Base-by-base conservation (phyloP, 371 early-diverging fungal species). In the Apophysomyces variabilis region DNA sequence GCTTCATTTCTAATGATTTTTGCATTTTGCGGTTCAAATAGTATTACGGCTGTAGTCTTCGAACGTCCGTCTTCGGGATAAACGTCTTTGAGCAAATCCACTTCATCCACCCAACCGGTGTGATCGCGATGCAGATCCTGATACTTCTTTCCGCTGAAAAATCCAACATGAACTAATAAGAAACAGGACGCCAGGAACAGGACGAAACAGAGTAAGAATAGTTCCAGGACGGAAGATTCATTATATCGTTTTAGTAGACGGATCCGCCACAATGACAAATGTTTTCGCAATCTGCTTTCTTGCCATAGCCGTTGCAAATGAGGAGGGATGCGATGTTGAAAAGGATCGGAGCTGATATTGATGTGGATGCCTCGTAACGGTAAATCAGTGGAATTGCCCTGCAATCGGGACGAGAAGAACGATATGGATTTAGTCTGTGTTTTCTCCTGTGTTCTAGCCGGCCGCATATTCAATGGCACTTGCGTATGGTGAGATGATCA, bases 21-120 rank as follows among this genome's bases (percentile, higher is more conserved):
- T 18, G 57, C 21, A 14, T 63, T 32, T 44, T 62, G 26, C 12
- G 67, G 65, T 8, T 65, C 43, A 21, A 72, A 43, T 3, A 85
- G 50, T 9, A 87, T 57, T n/a, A 89, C 76, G 5, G 85, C 82
- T 4, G 89, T 87, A 3, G 82, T 76, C 63, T 78, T 74, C 13
- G 73, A 71, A 18, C 77, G 71, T 0, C 89, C 89, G 35, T 86
- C 85, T 16, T 78, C 83, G 0, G 89, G 87, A 63, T 85, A 80
- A 60, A 87, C 68, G 38, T 84, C 78, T 44, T 78, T 74, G n/a
- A 85, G 58, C 11, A 83, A 65, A 65, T 85, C 83, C 9, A 83
- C 71, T 69, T 80, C 75, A 3, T 76, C 69, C 11, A 71, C 44
- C n/a, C 50, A 43, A 7, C 62, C 59, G 38, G 65, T 65, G 50